These are phyloP conservation scores for Leccinum cinnamomeum DNA, from an alignment of 1,284 basidiomycete genomes.

Conservation along the genomic window DNA sequence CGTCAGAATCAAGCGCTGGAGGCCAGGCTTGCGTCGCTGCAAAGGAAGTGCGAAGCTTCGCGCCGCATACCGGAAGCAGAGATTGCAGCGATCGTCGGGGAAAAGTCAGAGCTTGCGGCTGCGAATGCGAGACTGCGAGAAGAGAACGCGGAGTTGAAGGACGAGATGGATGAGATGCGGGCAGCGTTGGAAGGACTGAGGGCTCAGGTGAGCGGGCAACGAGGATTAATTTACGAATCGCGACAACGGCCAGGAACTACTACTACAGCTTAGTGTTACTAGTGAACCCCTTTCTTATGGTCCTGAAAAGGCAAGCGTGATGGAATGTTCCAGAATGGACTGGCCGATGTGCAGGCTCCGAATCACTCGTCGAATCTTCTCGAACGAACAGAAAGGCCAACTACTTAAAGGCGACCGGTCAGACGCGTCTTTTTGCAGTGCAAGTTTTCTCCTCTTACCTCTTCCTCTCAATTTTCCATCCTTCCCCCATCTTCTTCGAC, in stretches of 20 bases:
- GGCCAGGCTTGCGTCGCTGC: conserved; percentile 44
- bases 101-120: conserved; percentile 47
- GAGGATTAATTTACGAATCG: conserved; percentile 41
- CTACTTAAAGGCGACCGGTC: conserved; percentile 42
- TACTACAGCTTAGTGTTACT: conserved; percentile 2
- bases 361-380: conserved; percentile 54
- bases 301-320: conserved; percentile 33
- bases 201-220: conserved; percentile 49
- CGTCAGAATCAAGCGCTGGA: conserved; percentile 61
- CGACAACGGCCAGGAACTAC: conserved; percentile 24
- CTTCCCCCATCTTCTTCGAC: conserved; percentile 10
- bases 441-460: conserved; percentile 8
- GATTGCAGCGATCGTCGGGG: conserved; percentile 43
- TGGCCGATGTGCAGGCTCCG: conserved; percentile 5
- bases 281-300: not conserved
- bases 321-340: conserved; percentile 36
- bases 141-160: conserved; percentile 57
- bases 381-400: conserved; percentile 44
- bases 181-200: conserved; percentile 69
- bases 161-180: conserved; percentile 69
- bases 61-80: conserved; percentile 40
- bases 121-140: conserved; percentile 52
- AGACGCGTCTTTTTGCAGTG: conserved; percentile 19
- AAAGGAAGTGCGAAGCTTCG: conserved; percentile 37
- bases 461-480: conserved; percentile 13